phyloP scores from a whole-genome alignment of 2,329 filamentous ascomycete species.

The Paecilomyces niveus region DNA sequence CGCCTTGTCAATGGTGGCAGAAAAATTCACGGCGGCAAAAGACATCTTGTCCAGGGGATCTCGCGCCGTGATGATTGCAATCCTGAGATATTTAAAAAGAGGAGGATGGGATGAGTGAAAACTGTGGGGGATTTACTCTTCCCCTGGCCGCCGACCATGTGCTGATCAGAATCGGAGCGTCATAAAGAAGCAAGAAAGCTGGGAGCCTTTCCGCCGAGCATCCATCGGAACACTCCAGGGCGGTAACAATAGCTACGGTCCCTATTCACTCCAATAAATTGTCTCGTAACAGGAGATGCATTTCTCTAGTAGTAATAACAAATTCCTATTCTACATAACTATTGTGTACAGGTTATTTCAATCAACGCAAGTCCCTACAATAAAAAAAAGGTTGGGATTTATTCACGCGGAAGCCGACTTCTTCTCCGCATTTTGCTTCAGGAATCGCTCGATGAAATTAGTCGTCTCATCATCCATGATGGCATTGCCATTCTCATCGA shows the following conservation, averaged over 20 bases:
- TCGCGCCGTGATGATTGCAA: not conserved
- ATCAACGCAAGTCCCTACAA: not conserved
- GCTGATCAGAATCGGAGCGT: constrained; percentile 1
- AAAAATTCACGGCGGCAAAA: constrained; percentile 26
- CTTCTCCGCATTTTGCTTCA: constrained; percentile 16
- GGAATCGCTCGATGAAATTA: constrained; percentile 30
- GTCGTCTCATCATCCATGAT: constrained; percentile 25
- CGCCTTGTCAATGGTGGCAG: constrained; percentile 32
- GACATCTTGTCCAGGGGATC: constrained; percentile 18
- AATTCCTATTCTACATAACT: constrained; percentile 20
- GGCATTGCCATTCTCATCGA: constrained; percentile 32
- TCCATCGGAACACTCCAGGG: not conserved
- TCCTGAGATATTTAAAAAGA: constrained; percentile 1
- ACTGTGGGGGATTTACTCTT: constrained; percentile 10
- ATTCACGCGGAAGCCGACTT: constrained; percentile 7
- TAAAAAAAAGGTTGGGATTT: constrained; percentile 1
- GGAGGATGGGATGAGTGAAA: constrained; percentile 7
- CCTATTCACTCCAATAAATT: not conserved
- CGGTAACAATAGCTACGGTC: not conserved
- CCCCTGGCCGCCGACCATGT: constrained; percentile 8
- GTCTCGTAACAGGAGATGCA: not conserved
- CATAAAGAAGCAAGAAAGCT: not conserved
- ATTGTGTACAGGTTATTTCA: constrained; percentile 13
- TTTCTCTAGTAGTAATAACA: constrained; percentile 6
- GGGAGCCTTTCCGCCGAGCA: not conserved